These are phyloP conservation scores for Cryptococcus sp. DNA, from an alignment of 1,284 basidiomycete genomes.

Conservation along the genomic window DNA sequence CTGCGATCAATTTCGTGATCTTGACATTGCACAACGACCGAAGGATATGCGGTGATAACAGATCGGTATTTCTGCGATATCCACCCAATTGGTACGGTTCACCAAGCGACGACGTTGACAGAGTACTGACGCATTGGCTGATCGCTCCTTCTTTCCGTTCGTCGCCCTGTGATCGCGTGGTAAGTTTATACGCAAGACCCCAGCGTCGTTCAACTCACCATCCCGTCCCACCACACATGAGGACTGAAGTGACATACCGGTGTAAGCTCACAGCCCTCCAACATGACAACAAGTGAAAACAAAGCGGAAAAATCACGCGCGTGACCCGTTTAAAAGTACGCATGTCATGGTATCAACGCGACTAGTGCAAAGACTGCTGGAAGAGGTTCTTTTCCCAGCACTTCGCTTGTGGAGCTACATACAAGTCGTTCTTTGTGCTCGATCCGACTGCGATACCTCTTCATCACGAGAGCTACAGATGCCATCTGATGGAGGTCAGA, in stretches of 20 bases:
- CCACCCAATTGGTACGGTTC: neutral
- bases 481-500: neutral
- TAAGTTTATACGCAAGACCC: neutral
- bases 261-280: no score
- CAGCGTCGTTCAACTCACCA: slow-evolving; percentile 19
- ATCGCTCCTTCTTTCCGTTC: slow-evolving; percentile 33
- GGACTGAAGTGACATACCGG: slow-evolving; percentile 16
- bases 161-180: slow-evolving; percentile 25
- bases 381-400: no score
- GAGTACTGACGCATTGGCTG: slow-evolving; percentile 16
- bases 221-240: slow-evolving; percentile 32
- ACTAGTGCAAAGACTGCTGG: no score
- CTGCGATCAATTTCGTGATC: slow-evolving; percentile 68
- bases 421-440: no score
- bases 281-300: no score
- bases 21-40: slow-evolving; percentile 82
- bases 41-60: slow-evolving; percentile 81
- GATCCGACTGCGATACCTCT: no score
- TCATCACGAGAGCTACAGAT: no score
- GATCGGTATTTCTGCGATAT: slow-evolving; percentile 57
- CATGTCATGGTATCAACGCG: no score
- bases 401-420: no score
- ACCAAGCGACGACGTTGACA: neutral
- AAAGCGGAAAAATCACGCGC: no score
- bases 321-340: no score